Base-by-base conservation (phyloP, 768 basidiomycete species). In the Pleurotus sapidus region DNA sequence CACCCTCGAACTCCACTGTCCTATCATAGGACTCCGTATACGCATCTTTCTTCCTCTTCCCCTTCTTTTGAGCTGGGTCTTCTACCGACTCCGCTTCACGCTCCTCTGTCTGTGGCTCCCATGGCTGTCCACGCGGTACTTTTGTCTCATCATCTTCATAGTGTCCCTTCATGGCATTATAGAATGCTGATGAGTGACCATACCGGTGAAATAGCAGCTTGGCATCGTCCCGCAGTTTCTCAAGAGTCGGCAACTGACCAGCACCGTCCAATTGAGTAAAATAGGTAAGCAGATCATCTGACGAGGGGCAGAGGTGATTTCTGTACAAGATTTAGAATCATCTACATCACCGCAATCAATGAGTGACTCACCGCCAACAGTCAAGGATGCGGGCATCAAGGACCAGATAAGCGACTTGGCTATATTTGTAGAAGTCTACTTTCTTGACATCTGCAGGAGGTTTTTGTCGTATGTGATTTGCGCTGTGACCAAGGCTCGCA, bases 391-490 rank as follows among this genome's bases (percentile, higher is more conserved):
- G 65, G 0, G 57, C 63, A 46, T 73, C 69, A 12, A 72, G 62
- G 3, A 73, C 63, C 1, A 68, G 55, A 43, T 67, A 61, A 0
- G 60, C 49, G 0, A 73, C 51, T 17, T 74, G 64, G 0, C 51
- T 24, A 3, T 48, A 42, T 0, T 61, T 60, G 38, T 72, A 70
- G 53, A 64, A 74, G 46, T 74, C 70, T 0, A 72, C 69, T 56
- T 74, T 72, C 56, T 70, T 72, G 14, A 73, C 39, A 47, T 72
- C 70, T 1, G 65, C 43, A 4, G 71, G 73, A 23, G 63, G 58
- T 18, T 62, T 60, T 1, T 60, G 65, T 1, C 65, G 64, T 42
- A 72, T 72, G 43, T 69, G 64, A 1, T 30, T 20, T 1, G 72
- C 71, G 43, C 70, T 73, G 27, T 71, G 66, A 0, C 68, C 69